These are phyloP conservation scores for Colletotrichum sp. DNA, from an alignment of 2,329 filamentous ascomycete species.

Conservation along the genomic window DNA sequence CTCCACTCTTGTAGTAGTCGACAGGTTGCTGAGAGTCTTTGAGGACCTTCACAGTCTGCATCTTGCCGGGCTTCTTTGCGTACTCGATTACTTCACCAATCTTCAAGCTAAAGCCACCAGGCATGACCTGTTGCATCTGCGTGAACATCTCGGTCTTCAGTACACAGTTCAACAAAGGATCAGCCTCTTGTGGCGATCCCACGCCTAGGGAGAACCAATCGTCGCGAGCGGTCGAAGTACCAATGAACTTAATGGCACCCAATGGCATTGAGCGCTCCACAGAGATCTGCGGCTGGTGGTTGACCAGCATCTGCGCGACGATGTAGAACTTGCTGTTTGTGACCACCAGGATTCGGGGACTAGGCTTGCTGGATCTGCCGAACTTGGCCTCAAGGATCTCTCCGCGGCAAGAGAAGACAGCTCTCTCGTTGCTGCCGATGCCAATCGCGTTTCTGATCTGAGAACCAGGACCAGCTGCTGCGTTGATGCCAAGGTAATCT, in stretches of 20 bases:
- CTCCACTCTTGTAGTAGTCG: constrained; percentile 93
- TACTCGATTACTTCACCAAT: constrained; percentile 89
- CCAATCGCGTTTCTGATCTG: constrained; percentile 78
- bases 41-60: constrained; percentile 84
- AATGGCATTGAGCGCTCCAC: constrained; percentile 84
- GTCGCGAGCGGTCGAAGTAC: constrained; percentile 81
- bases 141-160: constrained; percentile 98
- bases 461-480: constrained; percentile 78
- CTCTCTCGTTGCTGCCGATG: constrained; percentile 74
- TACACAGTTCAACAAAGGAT: constrained; percentile 91
- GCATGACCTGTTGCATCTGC: constrained; percentile 81
- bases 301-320: constrained; percentile 81
- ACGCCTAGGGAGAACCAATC: constrained; percentile 97
- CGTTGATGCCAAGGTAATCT: constrained; percentile 91
- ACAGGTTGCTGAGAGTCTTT: constrained; percentile 81
- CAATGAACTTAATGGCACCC: constrained; percentile 87
- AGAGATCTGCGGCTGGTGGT: constrained; percentile 80
- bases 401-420: constrained; percentile 88
- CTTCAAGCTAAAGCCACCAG: constrained; percentile 81
- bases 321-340: constrained; percentile 90
- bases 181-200: constrained; percentile 88
- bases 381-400: constrained; percentile 94
- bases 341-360: constrained; percentile 82
- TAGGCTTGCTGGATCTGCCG: constrained; percentile 92
- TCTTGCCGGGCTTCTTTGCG: constrained; percentile 96